Base-by-base conservation (phyloP, 768 basidiomycete species). In the Dioszegia crocea region DNA sequence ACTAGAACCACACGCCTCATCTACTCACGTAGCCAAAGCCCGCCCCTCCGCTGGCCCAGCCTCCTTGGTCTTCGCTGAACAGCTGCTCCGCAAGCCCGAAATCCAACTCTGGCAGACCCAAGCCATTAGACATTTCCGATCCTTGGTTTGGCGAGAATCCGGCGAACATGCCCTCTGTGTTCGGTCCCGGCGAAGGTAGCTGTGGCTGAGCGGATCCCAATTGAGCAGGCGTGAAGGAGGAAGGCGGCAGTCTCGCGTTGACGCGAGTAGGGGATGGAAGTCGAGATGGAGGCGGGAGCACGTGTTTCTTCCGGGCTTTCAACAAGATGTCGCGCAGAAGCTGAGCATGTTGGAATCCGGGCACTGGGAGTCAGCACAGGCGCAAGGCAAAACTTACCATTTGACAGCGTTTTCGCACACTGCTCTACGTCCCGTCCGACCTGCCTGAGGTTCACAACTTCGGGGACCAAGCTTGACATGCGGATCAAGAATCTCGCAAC, bases 401-500 rank as follows among this genome's bases (percentile, higher is more conserved):
- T 47, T 6, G 62, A 53, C 6, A 71, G 46, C 17, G 64, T 57
- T 21, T 60, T 31, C 9, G 68, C 65, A 8, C 69, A 44, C 19
- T 63, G 59, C 44, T 70, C 71, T 5, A 73, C 68, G 36, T 73
- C 71, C 27, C 65, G 40, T 14, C 71, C 67, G 26, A 70, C 60
- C 45, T 67, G 68, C 26, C 66, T 26, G 5, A 62, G 44, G 54
- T 73, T 60, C 10, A 63, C 64, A 12, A 47, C 59, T 38, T 73
- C 68, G 0, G 71, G 71, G 4, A 68, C 47, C 24, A 73, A 49
- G 33, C 58, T 68, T 10, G 66, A 61, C 66, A 68, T 61, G 1
- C 71, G 62, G 17, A 73, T 73, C 52, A 73, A 33, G 59, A 66
- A 70, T 43, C 71, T 56, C 3, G 71, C 66, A 31, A 64, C 63